Base-by-base conservation (phyloP, 164 flowering plant species). In the Macadamia tetraphylla region DNA sequence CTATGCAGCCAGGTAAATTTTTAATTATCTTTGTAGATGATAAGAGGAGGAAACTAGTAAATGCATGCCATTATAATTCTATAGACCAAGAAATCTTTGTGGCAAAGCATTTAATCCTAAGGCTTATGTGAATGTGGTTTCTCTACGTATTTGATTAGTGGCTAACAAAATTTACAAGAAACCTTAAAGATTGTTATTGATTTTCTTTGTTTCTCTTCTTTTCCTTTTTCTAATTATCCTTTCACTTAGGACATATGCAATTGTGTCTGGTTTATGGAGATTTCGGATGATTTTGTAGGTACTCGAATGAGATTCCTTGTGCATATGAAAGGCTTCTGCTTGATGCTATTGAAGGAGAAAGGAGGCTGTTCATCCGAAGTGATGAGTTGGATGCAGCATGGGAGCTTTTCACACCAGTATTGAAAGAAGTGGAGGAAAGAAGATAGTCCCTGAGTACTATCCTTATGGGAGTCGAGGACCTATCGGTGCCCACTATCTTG, bases 381-480 rank as follows among this genome's bases (percentile, higher is more conserved):
- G 98, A 93, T 64, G 97, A 93, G 72, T 82, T 93, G 1, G 87
- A 89, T 80, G 97, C 96, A 14, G 96, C 98, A 40, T 93, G 98
- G 98, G 69, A 84, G 0, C 85, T 91, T 15, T 93, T 93, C 75
- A 89, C 96, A 1, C 98, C 98, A 5, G 63, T 87, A 43, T 67
- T 93, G 71, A 87, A 87, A 61, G 91, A 93, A 71, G 71, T 93
- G 2, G 97, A 93, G 76, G 86, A 89, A 93, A 86, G 78, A 91
- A 81, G 78, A 83, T 82, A 1, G 75, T 78, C 30, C 98, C 98
- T 2, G 98, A 93, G 76, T 82, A 83, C 56, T 93, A 91, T 72
- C 98, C 98, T 0, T 87, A 88, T 58, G 96, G 98, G 0, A 93
- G 98, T 71, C 80, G 98, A 43, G 98, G 98, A 30, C 97, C 98